Conservation (phyloP, 2,329 filamentous ascomycete genomes). For the Dothiorella sarmentorum region DNA sequence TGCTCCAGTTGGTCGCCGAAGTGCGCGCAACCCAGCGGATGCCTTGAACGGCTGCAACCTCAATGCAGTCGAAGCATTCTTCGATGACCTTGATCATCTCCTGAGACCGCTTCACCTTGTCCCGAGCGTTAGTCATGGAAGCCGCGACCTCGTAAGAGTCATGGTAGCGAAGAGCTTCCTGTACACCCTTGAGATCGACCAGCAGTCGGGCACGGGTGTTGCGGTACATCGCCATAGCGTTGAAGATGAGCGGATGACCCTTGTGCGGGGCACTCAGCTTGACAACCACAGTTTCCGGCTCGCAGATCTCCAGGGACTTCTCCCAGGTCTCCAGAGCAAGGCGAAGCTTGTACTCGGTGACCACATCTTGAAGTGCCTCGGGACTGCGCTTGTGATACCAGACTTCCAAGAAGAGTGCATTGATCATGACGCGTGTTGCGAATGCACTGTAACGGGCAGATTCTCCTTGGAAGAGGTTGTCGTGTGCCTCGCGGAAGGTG, state of each 20-base stretch:
- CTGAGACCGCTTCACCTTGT: conserved; percentile 88
- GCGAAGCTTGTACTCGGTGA: conserved; percentile 96
- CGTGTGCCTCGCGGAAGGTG: conserved; percentile 90
- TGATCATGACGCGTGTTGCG: conserved; percentile 97
- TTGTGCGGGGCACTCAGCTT: conserved; percentile 92
- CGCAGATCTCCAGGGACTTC: conserved; percentile 88
- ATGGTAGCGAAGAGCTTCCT: conserved; percentile 95
- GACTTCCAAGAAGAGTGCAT: conserved; percentile 93
- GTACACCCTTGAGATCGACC: conserved; percentile 91
- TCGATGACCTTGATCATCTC: conserved; percentile 99
- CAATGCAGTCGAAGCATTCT: conserved; percentile 95
- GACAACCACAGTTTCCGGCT: conserved; percentile 83
- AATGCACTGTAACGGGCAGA: conserved; percentile 90
- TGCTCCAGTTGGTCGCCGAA: conserved; percentile 97
- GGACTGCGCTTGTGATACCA: conserved; percentile 99
- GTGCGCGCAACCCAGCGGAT: conserved; percentile 98
- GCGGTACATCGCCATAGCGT: conserved; percentile 94
- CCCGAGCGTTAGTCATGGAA: conserved; percentile 90
- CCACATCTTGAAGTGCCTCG: conserved; percentile 94
- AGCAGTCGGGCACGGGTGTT: conserved; percentile 90
- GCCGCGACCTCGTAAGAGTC: conserved; percentile 95
- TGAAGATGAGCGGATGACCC: conserved; percentile 94
- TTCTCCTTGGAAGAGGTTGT: conserved; percentile 93
- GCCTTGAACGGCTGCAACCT: conserved; percentile 89
- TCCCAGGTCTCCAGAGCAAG: conserved; percentile 98